Evolutionary conservation across 768 basidiomycete species (phyloP).

Genomic region (Fomitopsis pulvina): DNA sequence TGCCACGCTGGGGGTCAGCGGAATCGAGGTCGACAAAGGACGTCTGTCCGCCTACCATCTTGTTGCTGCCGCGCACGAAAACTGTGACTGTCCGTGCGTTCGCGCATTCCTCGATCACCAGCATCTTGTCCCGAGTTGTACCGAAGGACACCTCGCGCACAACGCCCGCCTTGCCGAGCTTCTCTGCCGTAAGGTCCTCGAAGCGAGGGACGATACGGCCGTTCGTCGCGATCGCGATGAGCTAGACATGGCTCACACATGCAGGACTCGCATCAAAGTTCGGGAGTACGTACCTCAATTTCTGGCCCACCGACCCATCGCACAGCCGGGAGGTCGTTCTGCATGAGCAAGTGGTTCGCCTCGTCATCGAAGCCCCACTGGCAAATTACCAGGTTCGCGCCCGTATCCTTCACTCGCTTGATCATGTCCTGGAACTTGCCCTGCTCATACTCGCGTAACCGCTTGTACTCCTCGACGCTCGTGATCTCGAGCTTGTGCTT

Average conservation of each 20-base stretch:
- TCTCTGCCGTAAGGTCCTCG: constrained; percentile 87
- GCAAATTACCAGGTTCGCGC: constrained; percentile 97
- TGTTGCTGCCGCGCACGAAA: constrained; percentile 96
- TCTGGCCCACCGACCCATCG: constrained; percentile 99
- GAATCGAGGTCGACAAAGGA: background rate
- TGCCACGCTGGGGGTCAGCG: constrained; percentile 25
- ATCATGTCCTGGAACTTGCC: constrained; percentile 98
- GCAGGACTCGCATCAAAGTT: background rate
- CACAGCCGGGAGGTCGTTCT: constrained; percentile 94
- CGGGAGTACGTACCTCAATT: constrained; percentile 66
- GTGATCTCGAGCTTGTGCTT: constrained; percentile 99
- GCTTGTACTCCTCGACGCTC: constrained; percentile 93
- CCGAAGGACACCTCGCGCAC: constrained; percentile 95
- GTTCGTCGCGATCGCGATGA: constrained; percentile 97
- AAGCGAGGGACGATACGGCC: constrained; percentile 98
- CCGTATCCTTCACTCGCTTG: constrained; percentile 89
- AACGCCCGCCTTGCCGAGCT: constrained; percentile 89
- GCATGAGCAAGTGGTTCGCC: constrained; percentile 96
- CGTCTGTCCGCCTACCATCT: constrained; percentile 63
- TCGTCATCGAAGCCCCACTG: constrained; percentile 99
- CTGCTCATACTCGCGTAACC: constrained; percentile 90
- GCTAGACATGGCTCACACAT: constrained; percentile 33
- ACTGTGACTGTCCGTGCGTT: constrained; percentile 95
- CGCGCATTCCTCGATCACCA: constrained; percentile 97
- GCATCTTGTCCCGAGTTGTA: constrained; percentile 98